phyloP scores from a whole-genome alignment of 2,329 filamentous ascomycete genomes.

The Calcarisporium arbuscula region DNA sequence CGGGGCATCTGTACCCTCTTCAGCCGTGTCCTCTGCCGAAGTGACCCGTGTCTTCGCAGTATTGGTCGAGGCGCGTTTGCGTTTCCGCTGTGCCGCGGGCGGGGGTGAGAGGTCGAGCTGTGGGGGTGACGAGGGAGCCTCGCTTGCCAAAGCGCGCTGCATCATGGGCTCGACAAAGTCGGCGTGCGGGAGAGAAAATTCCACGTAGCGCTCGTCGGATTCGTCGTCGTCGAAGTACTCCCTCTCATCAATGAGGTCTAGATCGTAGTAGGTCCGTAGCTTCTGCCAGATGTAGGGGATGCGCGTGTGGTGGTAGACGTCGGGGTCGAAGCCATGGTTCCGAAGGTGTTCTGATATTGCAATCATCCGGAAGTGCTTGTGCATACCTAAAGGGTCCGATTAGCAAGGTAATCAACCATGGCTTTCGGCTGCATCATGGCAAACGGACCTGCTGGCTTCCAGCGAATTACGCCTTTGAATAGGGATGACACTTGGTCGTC shows the following conservation, averaged over 20 bases:
- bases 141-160: constrained; percentile 38
- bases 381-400: constrained; percentile 56
- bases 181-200: constrained; percentile 54
- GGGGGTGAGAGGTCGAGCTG: constrained; percentile 34
- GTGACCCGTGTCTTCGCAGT: constrained; percentile 29
- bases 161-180: constrained; percentile 42
- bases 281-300: constrained; percentile 92
- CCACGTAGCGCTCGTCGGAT: constrained; percentile 54
- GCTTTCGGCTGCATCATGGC: not conserved
- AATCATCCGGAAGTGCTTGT: constrained; percentile 91
- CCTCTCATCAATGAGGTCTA: constrained; percentile 79
- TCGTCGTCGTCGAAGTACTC: constrained; percentile 60
- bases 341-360: constrained; percentile 74
- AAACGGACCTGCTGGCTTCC: constrained; percentile 82
- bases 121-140: constrained; percentile 41
- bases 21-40: constrained; percentile 44
- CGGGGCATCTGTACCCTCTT: constrained; percentile 31
- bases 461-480: constrained; percentile 86
- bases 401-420: constrained; percentile 4
- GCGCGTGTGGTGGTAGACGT: constrained; percentile 68
- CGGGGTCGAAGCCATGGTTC: constrained; percentile 71
- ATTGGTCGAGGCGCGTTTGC: constrained; percentile 35
- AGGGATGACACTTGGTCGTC: constrained; percentile 91
- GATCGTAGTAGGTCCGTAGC: constrained; percentile 74
- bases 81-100: constrained; percentile 32